Evolutionary conservation across 164 flowering plant species (phyloP).

Genomic region (Vitis riparia): DNA sequence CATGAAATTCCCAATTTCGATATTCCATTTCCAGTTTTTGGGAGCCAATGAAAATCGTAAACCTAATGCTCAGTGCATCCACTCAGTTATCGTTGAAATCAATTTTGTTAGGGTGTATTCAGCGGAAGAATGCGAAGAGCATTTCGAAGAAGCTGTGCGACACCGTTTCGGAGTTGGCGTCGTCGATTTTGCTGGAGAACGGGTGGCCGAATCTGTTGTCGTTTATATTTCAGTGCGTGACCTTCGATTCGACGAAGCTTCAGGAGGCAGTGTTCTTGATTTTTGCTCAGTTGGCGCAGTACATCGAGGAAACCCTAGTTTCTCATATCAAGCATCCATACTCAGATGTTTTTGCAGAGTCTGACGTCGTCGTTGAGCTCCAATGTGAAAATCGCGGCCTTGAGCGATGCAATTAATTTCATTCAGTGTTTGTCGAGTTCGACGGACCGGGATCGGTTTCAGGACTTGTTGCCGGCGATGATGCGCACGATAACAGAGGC

Average conservation of each 20-base stretch:
- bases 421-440: constrained; percentile 76
- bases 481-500: constrained; percentile 92
- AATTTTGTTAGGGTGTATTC: constrained; percentile 55
- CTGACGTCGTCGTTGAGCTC: constrained; percentile 38
- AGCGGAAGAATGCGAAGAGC: constrained; percentile 63
- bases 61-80: constrained; percentile 55
- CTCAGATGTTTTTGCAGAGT: constrained; percentile 65
- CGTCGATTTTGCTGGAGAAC: constrained; percentile 68
- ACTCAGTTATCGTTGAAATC: constrained; percentile 75
- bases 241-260: constrained; percentile 56
- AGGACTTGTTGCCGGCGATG: constrained; percentile 88
- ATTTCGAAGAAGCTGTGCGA: constrained; percentile 89
- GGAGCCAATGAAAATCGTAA: constrained; percentile 35
- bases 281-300: constrained; percentile 84
- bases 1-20: constrained; percentile 23
- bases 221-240: constrained; percentile 89
- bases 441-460: constrained; percentile 79
- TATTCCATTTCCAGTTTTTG: constrained; percentile 12
- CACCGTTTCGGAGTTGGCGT: constrained; percentile 90
- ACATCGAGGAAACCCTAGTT: constrained; percentile 64
- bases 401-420: constrained; percentile 80
- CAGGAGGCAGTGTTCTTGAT: constrained; percentile 89
- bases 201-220: constrained; percentile 94
- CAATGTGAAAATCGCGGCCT: constrained; percentile 84
- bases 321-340: constrained; percentile 73